These are phyloP conservation scores for Zarea fungicola DNA, from an alignment of 2,329 filamentous ascomycete species.

Conservation along the genomic window DNA sequence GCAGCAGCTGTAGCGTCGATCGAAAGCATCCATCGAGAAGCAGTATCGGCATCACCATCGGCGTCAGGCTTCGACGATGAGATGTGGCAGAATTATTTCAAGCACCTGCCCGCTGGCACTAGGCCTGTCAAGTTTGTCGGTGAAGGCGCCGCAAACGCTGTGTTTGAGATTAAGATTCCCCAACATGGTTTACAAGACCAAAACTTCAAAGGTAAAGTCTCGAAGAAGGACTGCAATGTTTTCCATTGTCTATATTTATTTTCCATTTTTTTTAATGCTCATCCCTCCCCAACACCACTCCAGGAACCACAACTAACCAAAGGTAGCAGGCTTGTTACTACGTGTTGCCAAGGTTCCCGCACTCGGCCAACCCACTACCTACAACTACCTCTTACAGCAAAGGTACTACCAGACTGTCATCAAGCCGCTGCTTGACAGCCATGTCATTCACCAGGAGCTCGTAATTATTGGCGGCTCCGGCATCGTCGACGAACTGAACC, in stretches of 20 bases:
- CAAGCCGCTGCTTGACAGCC: slow-evolving; percentile 28
- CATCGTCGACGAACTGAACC: slow-evolving; percentile 44
- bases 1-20: neutral
- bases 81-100: slow-evolving; percentile 19
- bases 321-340: slow-evolving; percentile 28
- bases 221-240: neutral
- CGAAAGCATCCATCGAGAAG: too few species aligned
- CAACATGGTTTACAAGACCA: slow-evolving; percentile 25
- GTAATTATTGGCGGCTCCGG: slow-evolving; percentile 31
- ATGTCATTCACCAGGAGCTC: slow-evolving; percentile 34
- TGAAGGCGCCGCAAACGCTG: slow-evolving; percentile 73
- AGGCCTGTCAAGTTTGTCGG: slow-evolving; percentile 41
- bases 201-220: slow-evolving; percentile 31
- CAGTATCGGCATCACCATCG: neutral
- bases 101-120: slow-evolving; percentile 29
- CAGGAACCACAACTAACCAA: slow-evolving; percentile 11
- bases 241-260: slow-evolving; percentile 1
- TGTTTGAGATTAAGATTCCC: slow-evolving; percentile 55
- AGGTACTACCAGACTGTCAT: slow-evolving; percentile 31
- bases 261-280: neutral
- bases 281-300: neutral
- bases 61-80: slow-evolving; percentile 2
- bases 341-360: slow-evolving; percentile 34
- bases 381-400: slow-evolving; percentile 34
- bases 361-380: slow-evolving; percentile 26